phyloP scores from a whole-genome alignment of 345 rosid species.

The Passiflora organensis region DNA sequence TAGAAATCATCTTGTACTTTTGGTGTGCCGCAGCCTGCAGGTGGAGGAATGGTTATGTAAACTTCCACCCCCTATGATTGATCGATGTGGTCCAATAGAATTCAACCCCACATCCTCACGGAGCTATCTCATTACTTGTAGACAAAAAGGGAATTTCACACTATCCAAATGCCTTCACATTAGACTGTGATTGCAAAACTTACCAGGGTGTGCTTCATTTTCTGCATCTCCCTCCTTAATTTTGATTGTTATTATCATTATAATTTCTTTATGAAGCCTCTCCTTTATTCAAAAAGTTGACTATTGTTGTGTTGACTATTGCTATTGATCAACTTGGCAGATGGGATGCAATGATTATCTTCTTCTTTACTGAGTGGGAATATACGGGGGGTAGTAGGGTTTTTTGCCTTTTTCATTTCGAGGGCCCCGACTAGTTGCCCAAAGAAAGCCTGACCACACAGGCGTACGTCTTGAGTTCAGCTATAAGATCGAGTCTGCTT shows the following conservation, averaged over 20 bases:
- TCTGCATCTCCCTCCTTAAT: constrained; percentile 10
- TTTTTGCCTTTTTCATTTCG: neutral
- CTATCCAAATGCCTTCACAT: neutral
- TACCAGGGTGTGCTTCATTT: neutral
- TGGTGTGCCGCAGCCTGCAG: too few species aligned
- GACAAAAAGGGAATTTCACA: constrained; percentile 3
- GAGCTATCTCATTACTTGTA: constrained; percentile 13
- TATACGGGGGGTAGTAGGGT: neutral
- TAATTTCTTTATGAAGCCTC: neutral
- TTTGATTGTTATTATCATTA: neutral
- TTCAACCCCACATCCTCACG: constrained; percentile 2
- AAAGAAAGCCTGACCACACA: too few species aligned
- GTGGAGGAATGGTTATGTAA: too few species aligned
- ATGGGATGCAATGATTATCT: constrained; percentile 27
- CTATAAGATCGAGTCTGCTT: too few species aligned
- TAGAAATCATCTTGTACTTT: too few species aligned
- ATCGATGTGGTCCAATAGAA: constrained; percentile 15
- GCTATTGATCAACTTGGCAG: neutral
- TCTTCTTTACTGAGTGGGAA: constrained; percentile 5
- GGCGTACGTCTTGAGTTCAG: too few species aligned
- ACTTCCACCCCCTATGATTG: too few species aligned
- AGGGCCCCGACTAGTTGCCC: too few species aligned
- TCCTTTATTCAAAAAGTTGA: too few species aligned
- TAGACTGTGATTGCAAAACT: neutral
- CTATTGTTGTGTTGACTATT: too few species aligned